Evolutionary conservation across 2,329 filamentous ascomycete species (phyloP), one percentile per base, ranked within the genome.

Genomic region (Mycogone perniciosa): DNA sequence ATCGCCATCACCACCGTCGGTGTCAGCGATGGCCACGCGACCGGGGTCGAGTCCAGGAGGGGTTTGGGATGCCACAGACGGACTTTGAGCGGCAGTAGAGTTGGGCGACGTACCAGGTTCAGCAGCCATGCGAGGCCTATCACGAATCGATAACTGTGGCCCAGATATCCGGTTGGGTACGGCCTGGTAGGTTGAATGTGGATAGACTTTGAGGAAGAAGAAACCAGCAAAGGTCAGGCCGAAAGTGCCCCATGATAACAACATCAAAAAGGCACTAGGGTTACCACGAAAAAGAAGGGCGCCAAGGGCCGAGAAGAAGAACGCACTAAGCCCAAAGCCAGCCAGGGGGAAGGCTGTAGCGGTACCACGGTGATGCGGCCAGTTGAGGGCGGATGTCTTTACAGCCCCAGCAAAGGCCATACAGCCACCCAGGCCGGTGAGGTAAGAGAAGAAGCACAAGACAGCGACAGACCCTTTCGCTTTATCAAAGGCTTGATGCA

Each of bases 261-360:
- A 73, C 56, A 92, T 74, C 51, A 99, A 76, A 60, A 96, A 91
- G 37, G 81, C 80, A 50, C 86, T 85, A 1, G 90, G 93, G 61
- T 95, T 83, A 37, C 89, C 89, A 2, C 89, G 88, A 63, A 96
- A 91, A 38, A 89, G 73, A 43, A 95, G 64, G 13, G 82, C 81
- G 26, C 89, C 88, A 33, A 95, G 70, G 2, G 85, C 77, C 0
- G 93, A 92, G 71, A 96, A 99, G 74, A 97, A 95, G 71, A 99
- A 93, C 49, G 93, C 93, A 65, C 91, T 96, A 51, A 99, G 72
- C 3, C 93, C 93, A 64, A 97, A 97, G 3, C 89, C 91, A 51
- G 93, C 89, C 50, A 97, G 71, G 5, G 93, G 92, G 60, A 97
- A 93, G 1, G 91, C 91, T 5, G 93, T 97, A 5, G 93, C 93